phyloP scores from a whole-genome alignment of 1,284 basidiomycete genomes.

The Pyrrhoderma noxium region DNA sequence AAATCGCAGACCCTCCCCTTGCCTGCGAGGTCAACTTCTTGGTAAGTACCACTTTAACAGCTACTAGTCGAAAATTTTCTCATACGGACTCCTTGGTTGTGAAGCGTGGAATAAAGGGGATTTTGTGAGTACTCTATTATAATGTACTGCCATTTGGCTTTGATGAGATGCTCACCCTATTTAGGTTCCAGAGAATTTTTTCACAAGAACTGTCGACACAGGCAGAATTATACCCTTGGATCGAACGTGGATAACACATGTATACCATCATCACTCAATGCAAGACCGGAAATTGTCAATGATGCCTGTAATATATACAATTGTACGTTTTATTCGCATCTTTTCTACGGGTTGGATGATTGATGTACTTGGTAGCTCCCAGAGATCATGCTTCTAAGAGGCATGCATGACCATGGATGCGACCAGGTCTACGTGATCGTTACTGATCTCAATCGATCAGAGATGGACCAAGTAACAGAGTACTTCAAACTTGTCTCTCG shows the following conservation, averaged over 20 bases:
- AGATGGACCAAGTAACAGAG: constrained; percentile 70
- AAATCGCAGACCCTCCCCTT: constrained; percentile 46
- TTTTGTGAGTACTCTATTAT: constrained; percentile 30
- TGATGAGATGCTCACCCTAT: too few relatives aligned
- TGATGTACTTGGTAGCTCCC: constrained; percentile 42
- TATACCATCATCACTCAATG: constrained; percentile 68
- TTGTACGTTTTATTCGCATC: constrained; percentile 35
- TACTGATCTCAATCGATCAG: constrained; percentile 64
- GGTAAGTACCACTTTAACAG: not conserved
- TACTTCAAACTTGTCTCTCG: constrained; percentile 67
- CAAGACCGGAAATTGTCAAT: constrained; percentile 61
- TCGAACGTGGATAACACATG: constrained; percentile 70
- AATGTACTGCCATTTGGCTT: too few relatives aligned
- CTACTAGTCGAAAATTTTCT: not conserved
- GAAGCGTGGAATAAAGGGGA: constrained; percentile 65
- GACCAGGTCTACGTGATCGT: constrained; percentile 71
- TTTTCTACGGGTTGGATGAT: not conserved
- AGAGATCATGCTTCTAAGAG: constrained; percentile 66
- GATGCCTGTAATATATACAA: constrained; percentile 73
- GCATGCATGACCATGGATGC: constrained; percentile 70
- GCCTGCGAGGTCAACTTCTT: constrained; percentile 48
- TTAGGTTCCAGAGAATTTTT: constrained; percentile 57
- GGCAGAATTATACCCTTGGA: constrained; percentile 67
- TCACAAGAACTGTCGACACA: constrained; percentile 67
- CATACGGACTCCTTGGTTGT: not conserved